These are phyloP conservation scores for Globisporangium abappressorium DNA, from an alignment of 352 stramenopile genomes.

Conservation along the genomic window DNA sequence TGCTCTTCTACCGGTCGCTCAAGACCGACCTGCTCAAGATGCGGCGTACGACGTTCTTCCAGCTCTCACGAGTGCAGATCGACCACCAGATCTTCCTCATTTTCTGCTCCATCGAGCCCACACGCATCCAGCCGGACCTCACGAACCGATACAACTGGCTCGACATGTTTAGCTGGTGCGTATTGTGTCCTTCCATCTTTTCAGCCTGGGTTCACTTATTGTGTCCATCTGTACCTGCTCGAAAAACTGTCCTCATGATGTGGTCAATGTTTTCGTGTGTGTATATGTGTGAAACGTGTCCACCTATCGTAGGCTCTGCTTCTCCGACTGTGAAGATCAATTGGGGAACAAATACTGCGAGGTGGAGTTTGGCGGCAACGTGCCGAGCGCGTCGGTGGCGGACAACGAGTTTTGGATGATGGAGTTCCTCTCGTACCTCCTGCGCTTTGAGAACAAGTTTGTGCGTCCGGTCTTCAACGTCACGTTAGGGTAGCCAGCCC, in stretches of 20 bases:
- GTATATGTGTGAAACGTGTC: too few species aligned
- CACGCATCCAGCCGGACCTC: slow-evolving; percentile 21
- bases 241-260: background rate
- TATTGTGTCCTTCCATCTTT: background rate
- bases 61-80: slow-evolving; percentile 25
- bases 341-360: slow-evolving; percentile 17
- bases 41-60: slow-evolving; percentile 34
- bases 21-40: slow-evolving; percentile 24
- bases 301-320: slow-evolving; percentile 18
- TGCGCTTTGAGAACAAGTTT: slow-evolving; percentile 40
- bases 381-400: slow-evolving; percentile 35
- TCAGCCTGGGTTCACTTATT: background rate
- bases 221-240: background rate
- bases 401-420: slow-evolving; percentile 46
- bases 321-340: slow-evolving; percentile 17
- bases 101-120: slow-evolving; percentile 31
- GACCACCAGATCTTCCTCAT: slow-evolving; percentile 27
- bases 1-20: slow-evolving; percentile 31
- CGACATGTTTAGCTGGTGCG: slow-evolving; percentile 35
- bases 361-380: slow-evolving; percentile 51
- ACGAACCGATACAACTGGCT: slow-evolving; percentile 19
- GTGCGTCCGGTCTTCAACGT: slow-evolving; percentile 30
- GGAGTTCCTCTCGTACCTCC: slow-evolving; percentile 54
- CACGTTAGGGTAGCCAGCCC: background rate
- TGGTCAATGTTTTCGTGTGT: background rate